Base-by-base conservation (phyloP, 495 filamentous ascomycete species). In the Neurospora sp. region DNA sequence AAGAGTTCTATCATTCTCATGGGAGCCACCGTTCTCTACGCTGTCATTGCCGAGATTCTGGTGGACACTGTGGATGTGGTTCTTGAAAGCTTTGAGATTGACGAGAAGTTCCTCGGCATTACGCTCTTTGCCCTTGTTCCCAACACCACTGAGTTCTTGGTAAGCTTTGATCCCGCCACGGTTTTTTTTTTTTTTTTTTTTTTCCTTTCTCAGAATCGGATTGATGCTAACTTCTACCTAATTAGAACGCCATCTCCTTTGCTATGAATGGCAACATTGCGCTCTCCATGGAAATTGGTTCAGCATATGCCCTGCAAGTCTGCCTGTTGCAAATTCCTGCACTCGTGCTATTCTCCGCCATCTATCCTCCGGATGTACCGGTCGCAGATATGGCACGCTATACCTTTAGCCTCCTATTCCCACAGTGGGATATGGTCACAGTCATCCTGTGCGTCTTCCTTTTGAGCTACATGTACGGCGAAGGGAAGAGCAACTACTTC, bases 231-330 rank as follows among this genome's bases (percentile, higher is more conserved):
- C 79, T 14, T 9, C 1, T 69, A 9, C n/a, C 27, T 61, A 35
- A 74, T 68, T 77, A 96, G 93, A 99, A 99, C 79, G 96, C 96
- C 78, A 98, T 99, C 72, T 97, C 94, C 3, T 99, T 99, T 81
- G 96, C 96, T 59, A 99, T 99, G 96, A 98, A 99, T 77, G 96
- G 96, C n/a, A 99, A 99, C 82, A 98, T 99, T 78, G 96, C 96
- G 0, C 86, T 99, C 37, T 97, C 93, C 53, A 98, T 99, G 96
- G 96, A 99, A 80, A 98, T 99, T 75, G 96, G 96, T 75, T 97
- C 94, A 1, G 95, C 95, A 40, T 99, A 99, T 76, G 96, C 96
- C 8, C 86, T 99, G 45, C 96, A 99, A 81, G 96, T 99, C 72
- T 97, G 94, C 81, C 88, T 99, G n/a, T 86, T 99, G 38, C 96